Base-by-base conservation (phyloP, 140 eudicot species). In the Senecio squalidus region DNA sequence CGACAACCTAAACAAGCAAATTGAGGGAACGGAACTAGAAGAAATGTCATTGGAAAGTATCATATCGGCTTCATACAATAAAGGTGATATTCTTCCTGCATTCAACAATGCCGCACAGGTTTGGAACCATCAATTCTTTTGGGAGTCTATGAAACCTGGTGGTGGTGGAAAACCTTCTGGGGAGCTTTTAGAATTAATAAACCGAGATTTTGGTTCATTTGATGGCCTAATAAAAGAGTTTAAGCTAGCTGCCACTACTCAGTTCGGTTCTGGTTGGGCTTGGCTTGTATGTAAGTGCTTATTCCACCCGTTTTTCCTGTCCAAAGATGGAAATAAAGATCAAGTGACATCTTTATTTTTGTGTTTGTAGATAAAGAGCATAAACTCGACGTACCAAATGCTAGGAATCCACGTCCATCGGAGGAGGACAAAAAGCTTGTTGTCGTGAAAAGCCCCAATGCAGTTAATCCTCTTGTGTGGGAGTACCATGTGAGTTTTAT, bases 201-300 rank as follows among this genome's bases (percentile, higher is more conserved):
- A 92, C 62, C 71, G 96, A 72, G 96, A 87, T 80, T 92, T 92
- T 60, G 98, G 96, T 33, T 87, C 96, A 63, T 92, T 74, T 17
- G 95, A 84, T 66, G 89, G 76, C 23, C 69, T 92, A 25, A 75
- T 87, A 25, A 63, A 68, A 2, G 89, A 87, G 71, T 84, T 92
- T 60, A 92, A 79, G 70, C 31, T 79, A 40, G 96, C 95, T 18
- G 98, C 98, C 10, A 51, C 93, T 6, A 79, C 90, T 22, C 99
- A 93, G 68, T 93, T 93, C 59, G 99, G 95, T 75, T 93, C 99
- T 45, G 99, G 99, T 70, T 93, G 99, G 98, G 90, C 95, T 51
- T 93, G 99, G 99, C 96, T 93, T 68, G 89, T 58, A 6, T 88
- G 96, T 93, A 71, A 88, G 96, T 52, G 46, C 22, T 31, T 38